Evolutionary conservation across 2,329 filamentous ascomycete genomes (phyloP), one percentile per base, ranked within the genome.

Genomic region (Hypocrella siamensis): DNA sequence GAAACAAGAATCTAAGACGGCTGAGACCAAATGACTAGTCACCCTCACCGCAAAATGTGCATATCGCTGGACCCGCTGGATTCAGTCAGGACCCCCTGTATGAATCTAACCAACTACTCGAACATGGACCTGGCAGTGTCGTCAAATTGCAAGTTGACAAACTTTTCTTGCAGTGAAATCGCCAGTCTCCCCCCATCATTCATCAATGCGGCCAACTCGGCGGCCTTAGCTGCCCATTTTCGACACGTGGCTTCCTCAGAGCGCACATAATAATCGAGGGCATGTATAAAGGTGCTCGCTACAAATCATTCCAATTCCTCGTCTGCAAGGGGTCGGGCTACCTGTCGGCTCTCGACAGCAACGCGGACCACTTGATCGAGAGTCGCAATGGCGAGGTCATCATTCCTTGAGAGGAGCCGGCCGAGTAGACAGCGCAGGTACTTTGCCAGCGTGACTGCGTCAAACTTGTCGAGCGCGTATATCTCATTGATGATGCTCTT

Each of bases 351-450:
- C 40, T 67, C 59, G 31, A 56, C 54, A 6, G 69, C 67, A 32
- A 76, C 60, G 2, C 49, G 49, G 2, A 63, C 60, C 2, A 73
- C 69, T 45, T 84, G 74, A n/a, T 74, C 65, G 6, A 84, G 54
- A 4, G 84, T 60, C 28, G 65, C 60, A 31, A 78, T 57, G 8
- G 71, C 68, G 12, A 74, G 52, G 1, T 51, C 50, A 15, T 72
- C 64, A 29, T 75, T 65, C 4, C 66, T 57, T 2, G 67, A 57
- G 1, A 85, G 53, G 0, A 78, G 67, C 1, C 73, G 60, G 38
- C 80, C 77, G 40, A 88, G 80, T 3, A 90, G 61, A 42, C 80
- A 85, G 1, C 82, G 71, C 28, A 88, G 68, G 58, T 90, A 93
- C 43, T 78, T 79, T 6, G 79, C 70, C 1, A 92, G 58, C 42